Evolutionary conservation across 768 basidiomycete species (phyloP), one percentile per base, ranked within the genome.

Genomic region (Pleurotus tuber-regium): DNA sequence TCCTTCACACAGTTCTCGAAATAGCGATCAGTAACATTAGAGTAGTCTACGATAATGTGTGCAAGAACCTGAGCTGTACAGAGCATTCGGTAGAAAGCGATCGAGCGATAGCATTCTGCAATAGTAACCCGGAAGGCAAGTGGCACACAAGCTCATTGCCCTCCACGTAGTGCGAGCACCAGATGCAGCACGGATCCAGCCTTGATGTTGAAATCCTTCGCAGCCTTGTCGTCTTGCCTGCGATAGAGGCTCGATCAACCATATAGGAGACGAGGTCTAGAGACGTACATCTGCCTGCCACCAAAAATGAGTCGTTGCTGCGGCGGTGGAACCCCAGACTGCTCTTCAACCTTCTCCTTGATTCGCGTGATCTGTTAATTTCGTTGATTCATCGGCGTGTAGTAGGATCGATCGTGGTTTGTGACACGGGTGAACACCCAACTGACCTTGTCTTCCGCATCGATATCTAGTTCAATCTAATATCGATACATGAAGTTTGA

Each of bases 331-430:
- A 98, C 96, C 57, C 96, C 96, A 4, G 93, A 94, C 72, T 98
- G 95, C 74, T 98, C 95, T 68, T 98, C 96, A 7, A 98, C 92
- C 68, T 91, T 90, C 79, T 96, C 94, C 75, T 98, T 98, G 71
- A 98, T 93, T 59, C 90, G 83, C 40, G 83, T 76, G 62, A 97
- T 91, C 96, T 98, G 64, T 24, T 33, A 21, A 30, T 43, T 35
- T 53, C 14, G 39, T 59, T 14, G 53, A 51, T 41, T 23, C 24
- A n/a, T 35, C 18, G 49, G 29, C 16, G 25, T 12, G 24, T 30
- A 14, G n/a, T n/a, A n/a, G n/a, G n/a, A n/a, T n/a, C n/a, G n/a
- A n/a, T n/a, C n/a, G n/a, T n/a, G n/a, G 18, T 16, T 23, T 30
- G 19, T 7, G 21, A 16, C 35, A 14, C 11, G 16, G 24, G 26